Evolutionary conservation across 1,139 yeast genomes (phyloP).

Genomic region (Yamadazyma membranifaciens): DNA sequence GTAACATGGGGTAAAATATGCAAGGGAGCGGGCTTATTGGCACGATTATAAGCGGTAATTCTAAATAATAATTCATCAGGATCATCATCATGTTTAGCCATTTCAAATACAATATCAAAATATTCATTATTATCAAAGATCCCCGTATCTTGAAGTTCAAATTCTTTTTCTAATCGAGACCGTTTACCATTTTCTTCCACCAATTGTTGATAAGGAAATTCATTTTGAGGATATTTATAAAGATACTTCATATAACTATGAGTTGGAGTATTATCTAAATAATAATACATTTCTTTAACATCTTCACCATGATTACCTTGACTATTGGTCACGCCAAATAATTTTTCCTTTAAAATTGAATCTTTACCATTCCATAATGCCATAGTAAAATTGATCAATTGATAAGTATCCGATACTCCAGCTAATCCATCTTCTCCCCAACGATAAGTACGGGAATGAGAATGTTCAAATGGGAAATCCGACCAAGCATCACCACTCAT

Average conservation of each 20-base stretch:
- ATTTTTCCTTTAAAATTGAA: conserved; percentile 79
- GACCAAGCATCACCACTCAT: conserved; percentile 91
- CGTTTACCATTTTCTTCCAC: conserved; percentile 68
- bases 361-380: conserved; percentile 95
- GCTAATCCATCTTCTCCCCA: conserved; percentile 99
- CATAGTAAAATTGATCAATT: conserved; percentile 69
- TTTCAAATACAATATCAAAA: conserved; percentile 87
- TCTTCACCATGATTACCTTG: conserved; percentile 98
- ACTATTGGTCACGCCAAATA: conserved; percentile 88
- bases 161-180: conserved; percentile 64
- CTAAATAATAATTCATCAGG: conserved; percentile 85
- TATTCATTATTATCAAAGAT: conserved; percentile 77
- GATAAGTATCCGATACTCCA: conserved; percentile 87
- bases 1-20: conserved; percentile 85
- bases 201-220: conserved; percentile 80
- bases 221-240: conserved; percentile 86
- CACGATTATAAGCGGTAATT: conserved; percentile 86
- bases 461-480: conserved; percentile 85
- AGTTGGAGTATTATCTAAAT: conserved; percentile 88
- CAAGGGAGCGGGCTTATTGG: conserved; percentile 80
- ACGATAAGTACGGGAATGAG: conserved; percentile 78
- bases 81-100: conserved; percentile 78
- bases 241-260: conserved; percentile 92
- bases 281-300: conserved; percentile 80
- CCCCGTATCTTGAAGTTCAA: conserved; percentile 73